Base-by-base conservation (phyloP, 2,329 filamentous ascomycete species). In the Ustulina deusta region DNA sequence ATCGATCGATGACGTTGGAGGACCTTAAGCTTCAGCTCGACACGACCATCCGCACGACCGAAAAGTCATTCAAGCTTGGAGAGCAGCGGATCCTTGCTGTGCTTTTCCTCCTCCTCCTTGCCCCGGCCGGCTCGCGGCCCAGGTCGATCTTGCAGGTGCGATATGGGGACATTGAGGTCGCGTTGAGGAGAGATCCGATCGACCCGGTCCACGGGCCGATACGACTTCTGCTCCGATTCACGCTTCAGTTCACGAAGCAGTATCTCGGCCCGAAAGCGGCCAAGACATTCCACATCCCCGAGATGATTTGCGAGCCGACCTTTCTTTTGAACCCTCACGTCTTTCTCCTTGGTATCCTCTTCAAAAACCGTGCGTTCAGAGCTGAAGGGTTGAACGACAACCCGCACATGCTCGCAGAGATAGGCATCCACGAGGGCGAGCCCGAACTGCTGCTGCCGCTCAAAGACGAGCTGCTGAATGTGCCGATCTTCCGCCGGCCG, bases 231-330 rank as follows among this genome's bases (percentile, higher is more conserved):
- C 6, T 60, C 13, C 13, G 27, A 11, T 29, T 61, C 17, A 54
- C 32, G 1, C 34, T 40, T 5, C 1, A 22, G 3, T 55, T 17
- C 17, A 44, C 49, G 2, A 55, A 62, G 27, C 3, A 2, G 15
- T 62, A 46, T 11, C 49, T 62, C 1, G 59, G 49, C 5, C 15
- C 27, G 3, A 62, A 62, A 25, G 59, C n/a, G 22, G 3, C 22
- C 48, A 62, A 54, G 3, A 25, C 29, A 1, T 61, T 61, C 48
- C 25, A 25, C 6, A 51, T 61, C 9, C 59, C 34, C n/a, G 59
- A 61, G 17, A 61, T 61, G 7, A 61, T 61, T 20, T 61, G 9
- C 27, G 59, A 61, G 7, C 59, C 48, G 3, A 61, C 17, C 32
- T 20, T 61, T 9, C 15, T 42, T 2, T 7, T 61, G 17, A 61